Percentiles rank a stretch among this genome's conserved stretches.
These are phyloP conservation scores for Talaromyces wortmannii DNA, from an alignment of 495 filamentous ascomycete genomes.

Conservation along the genomic window DNA sequence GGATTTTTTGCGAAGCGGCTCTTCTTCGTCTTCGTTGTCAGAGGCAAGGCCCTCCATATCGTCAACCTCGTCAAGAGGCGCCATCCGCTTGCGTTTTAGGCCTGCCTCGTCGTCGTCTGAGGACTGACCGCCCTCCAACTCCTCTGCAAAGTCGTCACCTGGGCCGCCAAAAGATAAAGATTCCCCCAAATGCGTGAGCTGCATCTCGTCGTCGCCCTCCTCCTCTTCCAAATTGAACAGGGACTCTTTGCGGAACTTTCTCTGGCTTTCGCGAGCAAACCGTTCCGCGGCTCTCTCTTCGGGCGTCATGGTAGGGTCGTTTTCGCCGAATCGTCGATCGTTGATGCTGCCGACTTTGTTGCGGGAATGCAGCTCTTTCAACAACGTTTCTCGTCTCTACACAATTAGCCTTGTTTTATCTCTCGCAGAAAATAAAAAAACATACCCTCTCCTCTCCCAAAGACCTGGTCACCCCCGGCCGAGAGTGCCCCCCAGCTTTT, in stretches of 20 bases:
- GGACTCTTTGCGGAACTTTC: conserved; percentile 58
- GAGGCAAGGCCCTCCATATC: conserved; percentile 29
- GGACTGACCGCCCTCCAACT: conserved; percentile 25
- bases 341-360: conserved; percentile 89
- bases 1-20: conserved; percentile 76
- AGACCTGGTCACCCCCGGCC: conserved; percentile 79
- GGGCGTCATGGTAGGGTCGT: conserved; percentile 86
- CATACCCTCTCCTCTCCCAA: conserved; percentile 78
- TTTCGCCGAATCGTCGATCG: conserved; percentile 92
- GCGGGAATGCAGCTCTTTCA: conserved; percentile 77
- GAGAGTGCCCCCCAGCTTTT: conserved; percentile 47
- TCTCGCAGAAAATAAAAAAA: conserved; percentile 7
- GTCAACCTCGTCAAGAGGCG: conserved; percentile 26
- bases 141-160: conserved; percentile 67
- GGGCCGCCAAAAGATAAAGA: conserved; percentile 56
- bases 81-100: conserved; percentile 54
- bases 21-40: conserved; percentile 36
- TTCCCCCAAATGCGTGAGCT: conserved; percentile 80
- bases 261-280: conserved; percentile 79
- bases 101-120: conserved; percentile 52
- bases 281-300: conserved; percentile 90
- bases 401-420: conserved; percentile 4
- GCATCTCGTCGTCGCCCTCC: conserved; percentile 57
- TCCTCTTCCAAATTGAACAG: conserved; percentile 89
- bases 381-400: conserved; percentile 69